Percentiles rank a stretch among this genome's conserved stretches.
Evolutionary conservation across 768 basidiomycete genomes (phyloP).

Genomic region (Naganishia friedmannii): DNA sequence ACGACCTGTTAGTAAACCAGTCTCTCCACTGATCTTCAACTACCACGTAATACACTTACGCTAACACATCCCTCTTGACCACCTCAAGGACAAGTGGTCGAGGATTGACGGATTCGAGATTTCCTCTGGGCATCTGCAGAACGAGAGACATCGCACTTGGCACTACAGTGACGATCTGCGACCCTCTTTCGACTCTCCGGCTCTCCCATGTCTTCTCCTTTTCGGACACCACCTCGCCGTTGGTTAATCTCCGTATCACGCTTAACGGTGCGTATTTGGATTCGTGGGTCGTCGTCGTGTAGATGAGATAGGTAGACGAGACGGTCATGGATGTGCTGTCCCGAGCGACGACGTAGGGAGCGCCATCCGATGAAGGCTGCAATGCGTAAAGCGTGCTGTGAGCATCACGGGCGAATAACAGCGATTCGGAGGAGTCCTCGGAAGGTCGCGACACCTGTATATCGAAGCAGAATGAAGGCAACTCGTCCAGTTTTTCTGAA

Average conservation of each 20-base stretch:
- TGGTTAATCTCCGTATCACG: conserved; percentile 35
- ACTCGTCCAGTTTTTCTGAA: conserved; percentile 14
- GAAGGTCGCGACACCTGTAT: conserved; percentile 1
- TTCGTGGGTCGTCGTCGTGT: conserved; percentile 77
- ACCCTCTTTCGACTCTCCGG: conserved; percentile 82
- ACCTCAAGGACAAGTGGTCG: conserved; percentile 84
- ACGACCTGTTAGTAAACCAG: conserved; percentile 14
- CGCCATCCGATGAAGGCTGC: conserved; percentile 18
- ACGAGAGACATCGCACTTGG: conserved; percentile 85
- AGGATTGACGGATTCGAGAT: conserved; percentile 91
- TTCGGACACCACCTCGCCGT: conserved; percentile 39
- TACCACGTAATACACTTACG: conserved; percentile 57
- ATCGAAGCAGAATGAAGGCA: conserved; percentile 34
- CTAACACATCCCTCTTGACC: conserved; percentile 69
- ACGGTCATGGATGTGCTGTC: conserved; percentile 64
- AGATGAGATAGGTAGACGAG: conserved; percentile 73
- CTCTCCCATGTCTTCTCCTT: conserved; percentile 60
- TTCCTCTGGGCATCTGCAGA: conserved; percentile 95
- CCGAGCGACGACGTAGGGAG: conserved; percentile 39
- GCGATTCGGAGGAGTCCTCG: not conserved
- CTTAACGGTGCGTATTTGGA: conserved; percentile 67
- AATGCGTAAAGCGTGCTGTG: conserved; percentile 65
- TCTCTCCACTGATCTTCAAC: not conserved
- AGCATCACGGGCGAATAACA: conserved; percentile 66
- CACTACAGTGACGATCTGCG: conserved; percentile 80